Evolutionary conservation across 1,139 yeast genomes (phyloP).

Genomic region (Suhomyces bolitotheri): DNA sequence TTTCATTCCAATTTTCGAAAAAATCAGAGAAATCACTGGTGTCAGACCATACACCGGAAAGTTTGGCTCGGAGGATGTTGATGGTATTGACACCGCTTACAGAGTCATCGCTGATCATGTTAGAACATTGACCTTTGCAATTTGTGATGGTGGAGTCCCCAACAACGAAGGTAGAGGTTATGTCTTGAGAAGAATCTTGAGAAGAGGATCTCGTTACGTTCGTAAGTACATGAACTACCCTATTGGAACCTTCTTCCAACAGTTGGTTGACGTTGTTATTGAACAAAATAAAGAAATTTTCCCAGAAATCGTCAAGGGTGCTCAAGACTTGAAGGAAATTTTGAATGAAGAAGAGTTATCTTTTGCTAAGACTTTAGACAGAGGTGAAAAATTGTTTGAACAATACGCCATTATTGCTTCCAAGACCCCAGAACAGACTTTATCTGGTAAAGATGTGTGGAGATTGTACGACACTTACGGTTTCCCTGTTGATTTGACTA

Average conservation of each 20-base stretch:
- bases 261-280: slow-evolving; percentile 88
- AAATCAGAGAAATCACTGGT: slow-evolving; percentile 89
- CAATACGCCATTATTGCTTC: slow-evolving; percentile 85
- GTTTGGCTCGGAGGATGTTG: slow-evolving; percentile 87
- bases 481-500: slow-evolving; percentile 96
- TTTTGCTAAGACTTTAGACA: slow-evolving; percentile 90
- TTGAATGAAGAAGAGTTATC: slow-evolving; percentile 94
- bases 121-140: slow-evolving; percentile 92
- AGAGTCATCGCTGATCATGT: slow-evolving; percentile 98
- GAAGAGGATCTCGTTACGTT: slow-evolving; percentile 97
- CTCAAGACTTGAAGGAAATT: slow-evolving; percentile 80
- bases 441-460: slow-evolving; percentile 96
- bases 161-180: slow-evolving; percentile 99
- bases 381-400: slow-evolving; percentile 96
- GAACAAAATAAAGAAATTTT: slow-evolving; percentile 84
- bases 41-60: slow-evolving; percentile 89
- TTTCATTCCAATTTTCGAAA: slow-evolving; percentile 80
- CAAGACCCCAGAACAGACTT: slow-evolving; percentile 69
- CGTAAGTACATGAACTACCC: slow-evolving; percentile 96
- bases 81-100: slow-evolving; percentile 97
- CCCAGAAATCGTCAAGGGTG: slow-evolving; percentile 82
- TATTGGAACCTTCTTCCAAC: slow-evolving; percentile 89
- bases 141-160: slow-evolving; percentile 99
- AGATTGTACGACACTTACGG: slow-evolving; percentile 98
- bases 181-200: slow-evolving; percentile 90